These are phyloP conservation scores for Russula brevipes DNA, from an alignment of 768 basidiomycete genomes.

Conservation along the genomic window DNA sequence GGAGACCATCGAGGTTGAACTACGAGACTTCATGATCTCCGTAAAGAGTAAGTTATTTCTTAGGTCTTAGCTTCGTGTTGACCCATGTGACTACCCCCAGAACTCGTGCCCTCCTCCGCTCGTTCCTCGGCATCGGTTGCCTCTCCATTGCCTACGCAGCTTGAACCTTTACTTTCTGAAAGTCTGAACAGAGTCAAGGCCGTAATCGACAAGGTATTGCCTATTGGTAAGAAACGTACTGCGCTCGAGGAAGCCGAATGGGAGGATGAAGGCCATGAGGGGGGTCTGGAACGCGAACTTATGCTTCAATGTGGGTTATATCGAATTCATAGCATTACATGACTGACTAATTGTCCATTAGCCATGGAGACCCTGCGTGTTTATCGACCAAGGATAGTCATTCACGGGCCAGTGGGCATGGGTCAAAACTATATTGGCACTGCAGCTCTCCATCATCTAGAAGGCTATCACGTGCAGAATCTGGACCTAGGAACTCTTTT, in stretches of 20 bases:
- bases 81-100: conserved; percentile 37
- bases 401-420: conserved; percentile 80
- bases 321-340: background rate
- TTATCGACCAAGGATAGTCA: conserved; percentile 80
- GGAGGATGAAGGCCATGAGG: conserved; percentile 77
- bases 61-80: conserved; percentile 6
- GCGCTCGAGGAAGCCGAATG: conserved; percentile 94
- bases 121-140: conserved; percentile 85
- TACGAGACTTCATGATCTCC: conserved; percentile 96
- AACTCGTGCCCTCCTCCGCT: conserved; percentile 91
- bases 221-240: conserved; percentile 71
- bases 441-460: conserved; percentile 87
- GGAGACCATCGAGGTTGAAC: conserved; percentile 73
- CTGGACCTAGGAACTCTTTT: conserved; percentile 86
- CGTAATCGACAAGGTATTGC: conserved; percentile 70
- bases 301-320: conserved; percentile 68
- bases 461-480: conserved; percentile 93
- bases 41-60: conserved; percentile 69
- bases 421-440: conserved; percentile 89
- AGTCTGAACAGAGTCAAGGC: conserved; percentile 66
- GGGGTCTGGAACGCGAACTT: conserved; percentile 85
- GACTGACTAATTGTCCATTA: conserved; percentile 32
- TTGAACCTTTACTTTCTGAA: conserved; percentile 68
- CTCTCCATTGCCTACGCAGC: conserved; percentile 76
- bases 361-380: conserved; percentile 90